Percentiles rank a stretch among this genome's conserved stretches.
These are phyloP conservation scores for Tolypocladium sp. DNA, from an alignment of 2,329 filamentous ascomycete species.

Conservation along the genomic window DNA sequence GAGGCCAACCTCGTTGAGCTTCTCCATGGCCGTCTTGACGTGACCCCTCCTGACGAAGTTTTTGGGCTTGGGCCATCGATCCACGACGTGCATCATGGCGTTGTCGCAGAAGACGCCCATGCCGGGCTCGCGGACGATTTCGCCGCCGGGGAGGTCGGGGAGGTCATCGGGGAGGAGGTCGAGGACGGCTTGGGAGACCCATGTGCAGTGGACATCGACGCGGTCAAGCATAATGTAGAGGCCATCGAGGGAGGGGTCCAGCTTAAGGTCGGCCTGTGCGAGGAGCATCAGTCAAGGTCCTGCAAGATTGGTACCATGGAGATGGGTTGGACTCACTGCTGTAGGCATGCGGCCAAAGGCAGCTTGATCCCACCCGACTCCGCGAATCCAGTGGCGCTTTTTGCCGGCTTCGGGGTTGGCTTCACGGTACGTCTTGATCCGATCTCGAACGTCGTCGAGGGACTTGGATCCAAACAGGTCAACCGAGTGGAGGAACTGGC, in stretches of 20 bases:
- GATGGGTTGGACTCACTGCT: conserved; percentile 35
- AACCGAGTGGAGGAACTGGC: conserved; percentile 57
- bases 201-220: conserved; percentile 61
- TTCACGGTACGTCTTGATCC: conserved; percentile 42
- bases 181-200: conserved; percentile 57
- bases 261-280: conserved; percentile 42
- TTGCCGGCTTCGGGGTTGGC: conserved; percentile 42
- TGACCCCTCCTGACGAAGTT: conserved; percentile 40
- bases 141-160: conserved; percentile 51
- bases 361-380: conserved; percentile 64
- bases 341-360: conserved; percentile 56
- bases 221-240: conserved; percentile 62
- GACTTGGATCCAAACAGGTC: conserved; percentile 52
- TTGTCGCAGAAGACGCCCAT: conserved; percentile 67
- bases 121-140: conserved; percentile 51
- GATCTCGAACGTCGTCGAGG: conserved; percentile 42
- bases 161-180: conserved; percentile 45
- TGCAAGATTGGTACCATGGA: background rate
- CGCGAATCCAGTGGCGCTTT: conserved; percentile 51
- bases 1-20: conserved; percentile 54
- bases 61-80: conserved; percentile 47
- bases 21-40: conserved; percentile 50
- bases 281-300: background rate
- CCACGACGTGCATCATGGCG: conserved; percentile 54
- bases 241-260: conserved; percentile 40